These are phyloP conservation scores for Aspergillus ruber DNA, from an alignment of 2,329 filamentous ascomycete species.

Conservation along the genomic window DNA sequence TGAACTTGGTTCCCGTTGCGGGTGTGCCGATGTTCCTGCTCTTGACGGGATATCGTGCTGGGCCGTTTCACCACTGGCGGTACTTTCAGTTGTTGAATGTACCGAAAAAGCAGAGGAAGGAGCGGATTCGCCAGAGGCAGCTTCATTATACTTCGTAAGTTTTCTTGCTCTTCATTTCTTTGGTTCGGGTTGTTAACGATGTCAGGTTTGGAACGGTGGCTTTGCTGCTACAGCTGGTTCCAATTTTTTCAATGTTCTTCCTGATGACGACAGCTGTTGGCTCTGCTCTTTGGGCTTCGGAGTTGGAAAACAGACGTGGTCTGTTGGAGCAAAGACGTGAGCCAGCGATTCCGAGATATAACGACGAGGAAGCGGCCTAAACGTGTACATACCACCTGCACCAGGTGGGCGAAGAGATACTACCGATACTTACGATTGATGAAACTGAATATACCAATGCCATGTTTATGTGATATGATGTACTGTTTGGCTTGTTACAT, in stretches of 20 bases:
- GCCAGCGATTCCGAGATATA: neutral
- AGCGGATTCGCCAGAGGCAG: constrained; percentile 58
- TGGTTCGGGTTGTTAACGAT: neutral
- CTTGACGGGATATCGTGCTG: constrained; percentile 78
- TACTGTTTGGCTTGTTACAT: neutral
- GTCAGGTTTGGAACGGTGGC: constrained; percentile 73
- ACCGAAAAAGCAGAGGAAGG: constrained; percentile 65
- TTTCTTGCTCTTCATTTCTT: neutral
- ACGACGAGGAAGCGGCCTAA: neutral
- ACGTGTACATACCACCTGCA: neutral
- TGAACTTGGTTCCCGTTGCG: constrained; percentile 80
- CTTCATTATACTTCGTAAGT: constrained; percentile 79
- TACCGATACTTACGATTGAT: neutral
- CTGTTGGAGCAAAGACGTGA: constrained; percentile 14
- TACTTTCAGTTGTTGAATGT: constrained; percentile 79
- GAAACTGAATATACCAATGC: neutral
- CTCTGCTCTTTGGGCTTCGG: constrained; percentile 77
- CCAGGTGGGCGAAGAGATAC: neutral
- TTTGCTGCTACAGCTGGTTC: constrained; percentile 78
- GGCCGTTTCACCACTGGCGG: constrained; percentile 83
- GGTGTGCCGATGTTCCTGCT: constrained; percentile 82
- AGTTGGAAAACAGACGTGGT: constrained; percentile 59
- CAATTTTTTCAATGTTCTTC: constrained; percentile 88
- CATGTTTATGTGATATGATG: neutral
- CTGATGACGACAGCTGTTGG: constrained; percentile 80